Conservation (phyloP, 495 filamentous ascomycete species). For the Letharia lupina region DNA sequence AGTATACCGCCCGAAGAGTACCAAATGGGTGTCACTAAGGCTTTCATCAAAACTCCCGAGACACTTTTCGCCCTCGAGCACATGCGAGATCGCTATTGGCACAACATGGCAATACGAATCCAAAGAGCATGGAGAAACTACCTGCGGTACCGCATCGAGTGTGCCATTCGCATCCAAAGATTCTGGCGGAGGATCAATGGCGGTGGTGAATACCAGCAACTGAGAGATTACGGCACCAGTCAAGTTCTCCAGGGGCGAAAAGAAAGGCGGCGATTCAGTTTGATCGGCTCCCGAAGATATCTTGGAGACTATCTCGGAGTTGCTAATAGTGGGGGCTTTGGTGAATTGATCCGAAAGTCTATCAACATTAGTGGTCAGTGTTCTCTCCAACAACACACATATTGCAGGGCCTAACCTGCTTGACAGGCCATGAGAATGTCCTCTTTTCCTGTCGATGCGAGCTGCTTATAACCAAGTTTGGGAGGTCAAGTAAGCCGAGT, state of each 20-base stretch:
- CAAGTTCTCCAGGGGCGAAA: conserved; percentile 73
- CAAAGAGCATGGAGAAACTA: conserved; percentile 97
- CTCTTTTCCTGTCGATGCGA: conserved; percentile 89
- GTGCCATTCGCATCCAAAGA: conserved; percentile 86
- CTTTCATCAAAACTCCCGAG: conserved; percentile 97
- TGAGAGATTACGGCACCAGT: conserved; percentile 80
- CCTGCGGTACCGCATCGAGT: conserved; percentile 81
- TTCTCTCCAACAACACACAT: not conserved
- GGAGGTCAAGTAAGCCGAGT: conserved; percentile 85
- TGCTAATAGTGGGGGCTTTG: conserved; percentile 68
- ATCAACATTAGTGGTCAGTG: conserved; percentile 49
- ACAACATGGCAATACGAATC: conserved; percentile 98
- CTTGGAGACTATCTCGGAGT: conserved; percentile 92
- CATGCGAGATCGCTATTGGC: conserved; percentile 97
- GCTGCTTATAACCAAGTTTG: conserved; percentile 84
- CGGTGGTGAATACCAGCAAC: conserved; percentile 74
- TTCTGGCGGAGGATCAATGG: conserved; percentile 90
- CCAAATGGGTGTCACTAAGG: conserved; percentile 94
- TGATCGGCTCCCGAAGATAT: conserved; percentile 86
- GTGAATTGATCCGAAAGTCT: conserved; percentile 67
- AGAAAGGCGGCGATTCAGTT: conserved; percentile 80
- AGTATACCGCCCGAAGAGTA: conserved; percentile 91
- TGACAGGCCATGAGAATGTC: conserved; percentile 56
- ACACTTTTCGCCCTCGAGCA: conserved; percentile 95
- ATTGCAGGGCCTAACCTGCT: not conserved